Evolutionary conservation across 768 basidiomycete species (phyloP), one percentile per base, ranked within the genome.

Genomic region (Nidula microcarpa): DNA sequence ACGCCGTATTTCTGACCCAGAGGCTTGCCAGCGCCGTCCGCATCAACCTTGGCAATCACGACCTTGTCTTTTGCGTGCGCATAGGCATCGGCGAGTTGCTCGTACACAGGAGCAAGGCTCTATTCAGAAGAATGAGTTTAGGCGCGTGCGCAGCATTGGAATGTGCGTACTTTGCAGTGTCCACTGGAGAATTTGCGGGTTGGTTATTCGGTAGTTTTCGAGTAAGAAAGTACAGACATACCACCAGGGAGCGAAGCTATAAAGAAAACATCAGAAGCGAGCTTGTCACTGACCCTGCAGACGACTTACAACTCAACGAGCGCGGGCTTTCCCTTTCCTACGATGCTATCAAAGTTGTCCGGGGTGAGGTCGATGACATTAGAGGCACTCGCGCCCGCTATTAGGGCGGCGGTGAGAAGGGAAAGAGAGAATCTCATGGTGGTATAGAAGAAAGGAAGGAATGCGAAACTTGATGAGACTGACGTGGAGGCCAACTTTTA

Each of bases 201-300:
- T 51, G 14, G 49, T 10, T 36, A 39, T 30, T 16, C 1, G 47
- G n/a, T 9, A 33, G 34, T 33, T 48, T 43, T 18, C 2, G 13
- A 46, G 50, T 2, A 1, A 49, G 9, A 36, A 3, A 6, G 6
- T 9, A 10, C 30, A 46, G 54, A 62, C 83, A 56, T 76, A 89
- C 88, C 91, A 93, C 91, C 91, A 94, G 7, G 91, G 87, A 14
- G 91, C 91, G 60, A 86, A 93, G 69, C 91, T 94, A 43, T 9
- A 47, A 16, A 47, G 39, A 51, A 23, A 50, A 18, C 16, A 50
- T 14, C 6, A 32, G 8, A 14, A 16, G 36, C 14, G 14, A 43
- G 23, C 33, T n/a, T n/a, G 16, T 33, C 34, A 11, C 30, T 54
- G 23, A 37, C 13, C 46, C 58, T 44, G 17, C 13, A 10, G 33